These are phyloP conservation scores for Bondarzewia mesenterica DNA, from an alignment of 1,284 basidiomycete genomes.

Conservation along the genomic window DNA sequence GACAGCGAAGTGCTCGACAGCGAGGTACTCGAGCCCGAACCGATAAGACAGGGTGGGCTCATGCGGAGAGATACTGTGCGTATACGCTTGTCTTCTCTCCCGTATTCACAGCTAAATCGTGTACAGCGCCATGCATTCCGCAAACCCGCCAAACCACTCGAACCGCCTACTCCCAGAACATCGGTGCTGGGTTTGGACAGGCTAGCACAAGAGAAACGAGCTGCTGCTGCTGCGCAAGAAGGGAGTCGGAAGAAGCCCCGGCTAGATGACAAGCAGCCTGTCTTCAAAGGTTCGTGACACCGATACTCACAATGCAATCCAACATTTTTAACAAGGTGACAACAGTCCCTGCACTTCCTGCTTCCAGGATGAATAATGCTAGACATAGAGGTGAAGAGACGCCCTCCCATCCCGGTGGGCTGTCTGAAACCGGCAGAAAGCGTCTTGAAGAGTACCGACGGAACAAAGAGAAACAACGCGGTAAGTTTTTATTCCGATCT, in stretches of 20 bases:
- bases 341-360: slow-evolving; percentile 69
- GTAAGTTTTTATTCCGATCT: slow-evolving; percentile 22
- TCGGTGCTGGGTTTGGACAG: slow-evolving; percentile 83
- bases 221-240: slow-evolving; percentile 35
- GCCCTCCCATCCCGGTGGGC: slow-evolving; percentile 86
- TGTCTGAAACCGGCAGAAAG: slow-evolving; percentile 67
- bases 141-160: slow-evolving; percentile 61
- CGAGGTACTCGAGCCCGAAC: slow-evolving; percentile 78
- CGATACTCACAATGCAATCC: slow-evolving; percentile 4
- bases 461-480: slow-evolving; percentile 59
- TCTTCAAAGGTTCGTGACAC: slow-evolving; percentile 75
- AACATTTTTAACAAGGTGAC: slow-evolving; percentile 1
- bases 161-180: slow-evolving; percentile 62
- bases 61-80: slow-evolving; percentile 60
- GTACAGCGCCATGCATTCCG: slow-evolving; percentile 70
- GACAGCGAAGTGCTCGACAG: slow-evolving; percentile 74
- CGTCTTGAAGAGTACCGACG: slow-evolving; percentile 71
- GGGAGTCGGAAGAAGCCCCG: slow-evolving; percentile 59
- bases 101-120: not conserved
- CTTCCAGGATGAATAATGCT: slow-evolving; percentile 44
- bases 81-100: slow-evolving; percentile 7
- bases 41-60: slow-evolving; percentile 67
- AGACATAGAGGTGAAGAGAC: slow-evolving; percentile 83
- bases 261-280: slow-evolving; percentile 52
- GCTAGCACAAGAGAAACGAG: slow-evolving; percentile 81